Evolutionary conservation across 345 rosid genomes (phyloP).

Genomic region (Cardamine chenopodiifolia): DNA sequence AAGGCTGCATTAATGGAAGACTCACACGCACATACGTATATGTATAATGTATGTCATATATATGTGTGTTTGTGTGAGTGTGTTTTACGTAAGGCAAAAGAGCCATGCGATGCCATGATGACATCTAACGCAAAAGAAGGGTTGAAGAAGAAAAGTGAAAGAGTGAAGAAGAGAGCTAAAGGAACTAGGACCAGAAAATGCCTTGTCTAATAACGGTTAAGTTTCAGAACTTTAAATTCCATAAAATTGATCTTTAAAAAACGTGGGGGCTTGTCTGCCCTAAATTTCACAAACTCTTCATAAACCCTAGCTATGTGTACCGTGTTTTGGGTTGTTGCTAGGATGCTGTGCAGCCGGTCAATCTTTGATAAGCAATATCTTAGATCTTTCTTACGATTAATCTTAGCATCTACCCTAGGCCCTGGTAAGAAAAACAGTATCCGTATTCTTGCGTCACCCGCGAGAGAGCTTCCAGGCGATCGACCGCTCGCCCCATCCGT

Average conservation of each 20-base stretch:
- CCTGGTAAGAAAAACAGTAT: neutral
- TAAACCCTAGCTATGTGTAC: constrained; percentile 20
- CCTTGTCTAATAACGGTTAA: constrained; percentile 20
- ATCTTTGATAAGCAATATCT: constrained; percentile 30
- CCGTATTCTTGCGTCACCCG: no score
- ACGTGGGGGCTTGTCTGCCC: constrained; percentile 34
- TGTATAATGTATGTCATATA: neutral
- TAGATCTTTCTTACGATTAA: neutral
- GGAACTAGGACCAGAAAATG: constrained; percentile 25
- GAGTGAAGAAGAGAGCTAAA: constrained; percentile 13
- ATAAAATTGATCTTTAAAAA: neutral
- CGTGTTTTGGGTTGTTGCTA: constrained; percentile 27
- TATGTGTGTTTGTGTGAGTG: constrained; percentile 24
- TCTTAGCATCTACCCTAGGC: constrained; percentile 24
- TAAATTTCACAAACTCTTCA: constrained; percentile 33
- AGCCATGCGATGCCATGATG: constrained; percentile 60
- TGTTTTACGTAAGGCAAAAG: constrained; percentile 37
- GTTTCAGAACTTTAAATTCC: constrained; percentile 8
- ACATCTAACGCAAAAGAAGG: constrained; percentile 40
- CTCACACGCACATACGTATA: constrained; percentile 15
- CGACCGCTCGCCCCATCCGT: no score
- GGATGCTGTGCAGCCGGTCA: constrained; percentile 36
- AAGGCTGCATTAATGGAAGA: constrained; percentile 33
- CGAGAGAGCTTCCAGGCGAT: neutral
- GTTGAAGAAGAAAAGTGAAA: constrained; percentile 28